These are phyloP conservation scores for Beauveria caledonica DNA, from an alignment of 2,329 filamentous ascomycete genomes.

Conservation along the genomic window DNA sequence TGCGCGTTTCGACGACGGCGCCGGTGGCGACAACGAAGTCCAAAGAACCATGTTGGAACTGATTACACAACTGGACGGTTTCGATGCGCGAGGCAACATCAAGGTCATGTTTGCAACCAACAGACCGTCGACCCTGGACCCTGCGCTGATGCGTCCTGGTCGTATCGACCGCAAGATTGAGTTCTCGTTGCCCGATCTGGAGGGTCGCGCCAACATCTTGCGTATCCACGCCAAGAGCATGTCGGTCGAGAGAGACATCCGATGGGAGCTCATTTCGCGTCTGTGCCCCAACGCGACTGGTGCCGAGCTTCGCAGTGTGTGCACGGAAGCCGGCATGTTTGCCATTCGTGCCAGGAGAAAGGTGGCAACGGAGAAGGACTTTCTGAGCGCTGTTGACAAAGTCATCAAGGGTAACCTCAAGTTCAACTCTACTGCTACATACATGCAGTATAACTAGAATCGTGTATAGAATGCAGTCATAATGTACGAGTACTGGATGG, in stretches of 20 bases:
- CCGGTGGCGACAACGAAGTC: conserved; percentile 94
- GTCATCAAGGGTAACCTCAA: conserved; percentile 99
- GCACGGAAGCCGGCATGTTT: conserved; percentile 98
- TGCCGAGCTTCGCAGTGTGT: conserved; percentile 91
- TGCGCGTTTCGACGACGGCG: conserved; percentile 92
- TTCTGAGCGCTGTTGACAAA: conserved; percentile 95
- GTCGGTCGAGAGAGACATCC: conserved; percentile 97
- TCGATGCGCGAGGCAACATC: conserved; percentile 95
- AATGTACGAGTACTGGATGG: conserved; percentile 26
- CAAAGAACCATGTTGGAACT: conserved; percentile 97
- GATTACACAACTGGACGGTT: conserved; percentile 93
- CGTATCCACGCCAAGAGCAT: conserved; percentile 99
- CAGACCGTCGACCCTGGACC: conserved; percentile 87
- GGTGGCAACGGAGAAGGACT: conserved; percentile 98
- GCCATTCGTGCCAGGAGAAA: conserved; percentile 91
- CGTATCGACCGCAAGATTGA: conserved; percentile 99
- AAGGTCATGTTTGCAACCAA: conserved; percentile 99
- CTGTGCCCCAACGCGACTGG: conserved; percentile 96
- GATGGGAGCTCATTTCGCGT: conserved; percentile 97
- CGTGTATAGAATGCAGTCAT: conserved; percentile 19
- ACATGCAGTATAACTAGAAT: conserved; percentile 95
- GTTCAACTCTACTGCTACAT: conserved; percentile 97
- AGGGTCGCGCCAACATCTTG: conserved; percentile 93
- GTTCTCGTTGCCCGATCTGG: conserved; percentile 93
- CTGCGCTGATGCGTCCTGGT: conserved; percentile 92